Conservation (phyloP, 2,329 filamentous ascomycete species). For the Hymenoscyphus fraxineus region DNA sequence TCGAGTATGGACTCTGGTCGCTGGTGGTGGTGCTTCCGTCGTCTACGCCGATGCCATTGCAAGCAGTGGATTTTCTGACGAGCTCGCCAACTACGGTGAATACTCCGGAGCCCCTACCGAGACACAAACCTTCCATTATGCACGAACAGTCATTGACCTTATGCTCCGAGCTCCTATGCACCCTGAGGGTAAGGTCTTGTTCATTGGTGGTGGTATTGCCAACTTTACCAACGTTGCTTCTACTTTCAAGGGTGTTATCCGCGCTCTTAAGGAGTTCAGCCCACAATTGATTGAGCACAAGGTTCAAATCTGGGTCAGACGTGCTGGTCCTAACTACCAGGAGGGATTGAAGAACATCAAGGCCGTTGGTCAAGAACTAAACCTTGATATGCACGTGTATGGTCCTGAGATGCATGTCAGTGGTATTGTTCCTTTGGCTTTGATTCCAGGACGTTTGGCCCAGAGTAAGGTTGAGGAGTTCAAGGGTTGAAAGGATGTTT, state of each 20-base stretch:
- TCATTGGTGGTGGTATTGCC: conserved; percentile 99
- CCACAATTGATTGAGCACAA: conserved; percentile 90
- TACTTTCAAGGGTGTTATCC: conserved; percentile 99
- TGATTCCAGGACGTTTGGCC: conserved; percentile 63
- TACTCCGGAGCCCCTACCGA: conserved; percentile 99
- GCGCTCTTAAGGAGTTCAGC: conserved; percentile 86
- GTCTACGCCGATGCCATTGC: conserved; percentile 99
- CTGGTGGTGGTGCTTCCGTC: conserved; percentile 98
- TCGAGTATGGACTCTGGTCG: conserved; percentile 96
- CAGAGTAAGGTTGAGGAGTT: conserved; percentile 60
- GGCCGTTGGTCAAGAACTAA: conserved; percentile 87
- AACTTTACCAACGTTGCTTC: conserved; percentile 99
- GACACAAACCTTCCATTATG: conserved; percentile 99
- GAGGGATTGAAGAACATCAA: conserved; percentile 99
- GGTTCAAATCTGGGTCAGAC: conserved; percentile 92
- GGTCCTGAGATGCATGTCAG: conserved; percentile 84
- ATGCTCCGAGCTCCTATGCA: conserved; percentile 87
- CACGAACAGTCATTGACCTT: conserved; percentile 91
- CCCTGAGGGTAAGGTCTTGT: conserved; percentile 94
- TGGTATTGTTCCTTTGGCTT: conserved; percentile 90
- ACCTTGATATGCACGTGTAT: conserved; percentile 89
- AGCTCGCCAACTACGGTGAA: conserved; percentile 99
- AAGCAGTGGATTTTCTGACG: conserved; percentile 87
- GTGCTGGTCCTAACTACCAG: conserved; percentile 96
- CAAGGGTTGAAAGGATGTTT: conserved; percentile 26